Conservation (phyloP, 192 early-diverging fungal genomes). For the Podila verticillata region DNA sequence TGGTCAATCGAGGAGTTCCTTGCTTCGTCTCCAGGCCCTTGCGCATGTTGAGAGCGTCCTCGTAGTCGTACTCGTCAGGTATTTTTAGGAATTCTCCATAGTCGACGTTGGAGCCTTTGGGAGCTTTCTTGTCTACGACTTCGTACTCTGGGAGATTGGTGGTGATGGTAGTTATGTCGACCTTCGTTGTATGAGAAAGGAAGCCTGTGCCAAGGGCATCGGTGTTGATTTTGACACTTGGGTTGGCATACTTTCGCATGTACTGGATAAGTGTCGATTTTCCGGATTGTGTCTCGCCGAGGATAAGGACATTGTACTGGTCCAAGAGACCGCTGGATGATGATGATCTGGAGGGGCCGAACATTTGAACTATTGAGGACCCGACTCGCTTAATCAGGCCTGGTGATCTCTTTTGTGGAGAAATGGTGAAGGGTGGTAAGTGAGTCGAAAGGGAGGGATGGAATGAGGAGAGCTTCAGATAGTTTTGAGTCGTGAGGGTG, state of each 20-base stretch:
- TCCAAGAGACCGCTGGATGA: too few species aligned
- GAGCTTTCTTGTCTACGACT: neutral
- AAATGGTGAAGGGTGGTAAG: too few species aligned
- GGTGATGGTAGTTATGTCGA: neutral
- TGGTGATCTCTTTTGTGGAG: too few species aligned
- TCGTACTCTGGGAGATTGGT: neutral
- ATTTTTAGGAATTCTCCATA: neutral
- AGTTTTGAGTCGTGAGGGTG: too few species aligned
- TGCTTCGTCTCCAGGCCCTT: neutral
- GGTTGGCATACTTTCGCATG: neutral
- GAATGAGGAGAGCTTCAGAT: too few species aligned
- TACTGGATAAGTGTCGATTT: neutral
- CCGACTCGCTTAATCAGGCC: too few species aligned
- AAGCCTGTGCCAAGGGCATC: conserved; percentile 3
- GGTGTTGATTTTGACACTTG: neutral
- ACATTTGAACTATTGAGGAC: too few species aligned
- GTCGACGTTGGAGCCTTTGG: neutral
- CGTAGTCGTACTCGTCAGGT: neutral
- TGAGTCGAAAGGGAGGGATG: too few species aligned
- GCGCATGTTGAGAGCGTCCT: conserved; percentile 1
- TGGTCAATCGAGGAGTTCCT: neutral
- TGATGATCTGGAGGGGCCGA: too few species aligned
- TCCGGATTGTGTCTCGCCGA: neutral
- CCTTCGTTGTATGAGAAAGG: neutral
- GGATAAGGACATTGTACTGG: neutral